Evolutionary conservation across 176 grass and related monocot genomes (phyloP).

Genomic region (Hyparrhenia diplandra): DNA sequence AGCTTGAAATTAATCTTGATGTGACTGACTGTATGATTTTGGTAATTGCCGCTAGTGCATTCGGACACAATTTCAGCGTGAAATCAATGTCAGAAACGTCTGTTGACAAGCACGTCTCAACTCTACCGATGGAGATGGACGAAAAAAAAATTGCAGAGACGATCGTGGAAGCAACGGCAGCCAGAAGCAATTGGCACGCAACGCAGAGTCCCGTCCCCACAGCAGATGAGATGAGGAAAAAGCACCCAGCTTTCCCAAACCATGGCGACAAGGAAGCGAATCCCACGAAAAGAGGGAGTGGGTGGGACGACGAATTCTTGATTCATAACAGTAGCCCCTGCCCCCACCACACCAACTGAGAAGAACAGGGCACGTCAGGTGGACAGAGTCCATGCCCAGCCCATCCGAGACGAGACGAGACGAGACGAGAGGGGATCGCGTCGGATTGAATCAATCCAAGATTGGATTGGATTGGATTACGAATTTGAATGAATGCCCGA

Average conservation of each 20-base stretch:
- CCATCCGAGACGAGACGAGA: no score
- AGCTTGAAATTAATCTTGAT: not conserved
- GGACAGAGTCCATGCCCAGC: no score
- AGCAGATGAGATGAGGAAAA: not conserved
- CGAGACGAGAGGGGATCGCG: no score
- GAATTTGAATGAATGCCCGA: not conserved
- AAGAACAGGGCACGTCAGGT: no score
- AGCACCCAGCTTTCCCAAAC: slow-evolving; percentile 8
- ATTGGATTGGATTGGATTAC: not conserved
- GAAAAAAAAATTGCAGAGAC: not conserved
- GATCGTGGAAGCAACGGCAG: not conserved
- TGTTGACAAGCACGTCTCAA: no score
- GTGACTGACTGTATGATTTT: no score
- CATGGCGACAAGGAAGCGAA: not conserved
- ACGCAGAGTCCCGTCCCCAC: not conserved
- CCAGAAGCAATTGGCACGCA: slow-evolving; percentile 4
- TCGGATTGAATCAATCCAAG: no score
- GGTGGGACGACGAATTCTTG: no score
- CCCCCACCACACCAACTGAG: no score
- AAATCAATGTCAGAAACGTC: no score
- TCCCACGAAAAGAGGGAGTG: not conserved
- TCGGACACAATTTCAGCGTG: no score
- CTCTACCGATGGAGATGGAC: not conserved
- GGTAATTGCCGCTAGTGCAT: no score
- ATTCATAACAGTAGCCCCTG: not conserved